Base-by-base conservation (phyloP, 176 grass and related monocot genomes). In the Oryza coarctata region DNA sequence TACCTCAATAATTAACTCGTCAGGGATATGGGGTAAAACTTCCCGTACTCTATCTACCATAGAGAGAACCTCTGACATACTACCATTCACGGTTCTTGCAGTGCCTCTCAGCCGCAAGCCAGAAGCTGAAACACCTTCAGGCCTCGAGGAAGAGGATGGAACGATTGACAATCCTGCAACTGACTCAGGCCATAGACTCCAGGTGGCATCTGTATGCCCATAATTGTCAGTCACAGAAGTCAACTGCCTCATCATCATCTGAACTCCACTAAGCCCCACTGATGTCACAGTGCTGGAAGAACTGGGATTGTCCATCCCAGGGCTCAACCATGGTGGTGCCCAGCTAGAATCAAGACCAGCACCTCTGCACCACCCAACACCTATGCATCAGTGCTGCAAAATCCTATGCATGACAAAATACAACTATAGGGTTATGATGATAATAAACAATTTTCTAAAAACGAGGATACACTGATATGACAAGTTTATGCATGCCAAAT, bases 191-290 rank as follows among this genome's bases (percentile, higher is more conserved):
- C 88, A 93, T 45, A 89, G 76, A 83, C 84, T 93, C 90, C 91
- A 93, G 75, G 83, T 79, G 67, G 77, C 76, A 87, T 91, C 91
- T 64, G 82, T 49, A 74, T 84, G 86, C 18, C 89, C 80, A 71
- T 91, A 96, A 78, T 93, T 89, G 20, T 95, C 83, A 44, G 87
- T 83, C 36, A 91, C 90, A 81, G 97, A 96, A 66, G 93, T 81
- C 64, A 99, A 86, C 68, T 96, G 97, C 76, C 93, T 93, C 97
- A 99, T 96, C 97, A 99, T 96, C 89, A 99, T 99, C 84, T 99
- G 91, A 81, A 99, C 97, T 69, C 97, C 91, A 5, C 83, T 95
- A 72, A 99, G 81, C 74, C 93, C 97, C 50, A 80, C 89, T 20
- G 93, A 93, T 79, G 87, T 87, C 61, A 82, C 84, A 65, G 88